Conservation (phyloP, 2,329 filamentous ascomycete species). For the Paracoccidioides brasiliensis region DNA sequence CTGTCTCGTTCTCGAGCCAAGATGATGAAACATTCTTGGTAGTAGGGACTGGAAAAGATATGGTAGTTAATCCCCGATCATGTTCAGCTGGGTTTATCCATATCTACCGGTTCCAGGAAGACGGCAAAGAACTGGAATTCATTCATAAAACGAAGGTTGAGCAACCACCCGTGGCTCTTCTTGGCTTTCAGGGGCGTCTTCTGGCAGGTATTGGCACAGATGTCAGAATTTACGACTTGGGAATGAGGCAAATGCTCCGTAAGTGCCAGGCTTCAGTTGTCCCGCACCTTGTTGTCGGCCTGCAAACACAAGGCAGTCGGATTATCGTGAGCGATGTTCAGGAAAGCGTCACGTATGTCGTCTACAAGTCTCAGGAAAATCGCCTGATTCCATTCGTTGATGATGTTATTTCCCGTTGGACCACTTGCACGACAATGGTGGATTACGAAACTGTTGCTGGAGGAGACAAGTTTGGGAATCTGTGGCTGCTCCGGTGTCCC, state of each 20-base stretch:
- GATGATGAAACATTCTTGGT: conserved; percentile 84
- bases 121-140: conserved; percentile 80
- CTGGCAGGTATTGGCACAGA: conserved; percentile 73
- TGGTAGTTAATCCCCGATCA: conserved; percentile 63
- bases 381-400: conserved; percentile 87
- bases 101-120: conserved; percentile 77
- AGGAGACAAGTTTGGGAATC: conserved; percentile 94
- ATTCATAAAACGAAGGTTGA: conserved; percentile 94
- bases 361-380: conserved; percentile 87
- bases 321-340: conserved; percentile 88
- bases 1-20: conserved; percentile 76
- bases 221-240: conserved; percentile 80
- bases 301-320: conserved; percentile 81
- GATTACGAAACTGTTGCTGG: conserved; percentile 94
- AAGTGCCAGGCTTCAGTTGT: conserved; percentile 76
- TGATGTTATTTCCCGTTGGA: conserved; percentile 81
- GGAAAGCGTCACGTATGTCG: conserved; percentile 81
- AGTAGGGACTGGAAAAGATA: conserved; percentile 85
- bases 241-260: conserved; percentile 80
- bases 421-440: conserved; percentile 80
- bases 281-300: conserved; percentile 69
- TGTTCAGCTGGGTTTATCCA: conserved; percentile 75
- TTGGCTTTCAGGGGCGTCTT: conserved; percentile 84
- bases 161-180: conserved; percentile 74
- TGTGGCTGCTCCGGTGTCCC: conserved; percentile 84